Evolutionary conservation across 2,329 filamentous ascomycete genomes (phyloP).

Genomic region (Teratosphaeriaceae sp.): DNA sequence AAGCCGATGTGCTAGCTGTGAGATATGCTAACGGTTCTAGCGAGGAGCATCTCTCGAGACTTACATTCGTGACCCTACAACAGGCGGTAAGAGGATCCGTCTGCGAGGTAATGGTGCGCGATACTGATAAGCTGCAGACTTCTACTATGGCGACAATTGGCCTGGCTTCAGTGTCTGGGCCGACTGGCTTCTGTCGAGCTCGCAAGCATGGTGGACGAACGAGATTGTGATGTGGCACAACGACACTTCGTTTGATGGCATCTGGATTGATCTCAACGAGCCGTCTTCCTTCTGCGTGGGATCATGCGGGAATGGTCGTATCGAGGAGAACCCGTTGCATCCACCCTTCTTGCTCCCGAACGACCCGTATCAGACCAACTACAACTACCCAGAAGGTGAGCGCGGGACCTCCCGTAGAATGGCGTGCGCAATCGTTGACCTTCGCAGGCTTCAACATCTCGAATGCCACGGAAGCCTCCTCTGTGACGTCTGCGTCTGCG

Average conservation of each 20-base stretch:
- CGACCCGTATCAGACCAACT: slow-evolving; percentile 54
- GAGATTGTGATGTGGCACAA: slow-evolving; percentile 47
- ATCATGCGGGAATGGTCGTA: slow-evolving; percentile 60
- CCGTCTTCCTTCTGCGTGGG: slow-evolving; percentile 62
- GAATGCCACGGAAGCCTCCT: slow-evolving; percentile 60
- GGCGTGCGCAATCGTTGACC: neutral
- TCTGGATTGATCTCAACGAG: slow-evolving; percentile 59
- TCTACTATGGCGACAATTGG: slow-evolving; percentile 38
- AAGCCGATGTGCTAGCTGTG: slow-evolving; percentile 27
- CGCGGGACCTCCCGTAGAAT: neutral
- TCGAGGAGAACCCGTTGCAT: slow-evolving; percentile 62
- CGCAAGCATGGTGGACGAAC: slow-evolving; percentile 54
- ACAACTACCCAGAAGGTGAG: slow-evolving; percentile 49
- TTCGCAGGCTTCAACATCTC: slow-evolving; percentile 60
- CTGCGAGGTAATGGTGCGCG: neutral
- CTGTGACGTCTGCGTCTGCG: slow-evolving; percentile 49
- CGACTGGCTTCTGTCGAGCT: slow-evolving; percentile 54
- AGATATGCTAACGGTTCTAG: too few relatives aligned
- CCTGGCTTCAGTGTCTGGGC: slow-evolving; percentile 52
- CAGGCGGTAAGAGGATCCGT: slow-evolving; percentile 27
- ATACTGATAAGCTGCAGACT: slow-evolving; percentile 17
- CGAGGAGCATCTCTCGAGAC: slow-evolving; percentile 43
- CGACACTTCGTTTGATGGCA: slow-evolving; percentile 47
- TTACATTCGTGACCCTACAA: slow-evolving; percentile 50
- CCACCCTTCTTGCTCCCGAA: slow-evolving; percentile 60